Percentiles rank a stretch among this genome's conserved stretches.
Evolutionary conservation across 2,329 filamentous ascomycete genomes (phyloP).

Genomic region (Neofusicoccum parvum): DNA sequence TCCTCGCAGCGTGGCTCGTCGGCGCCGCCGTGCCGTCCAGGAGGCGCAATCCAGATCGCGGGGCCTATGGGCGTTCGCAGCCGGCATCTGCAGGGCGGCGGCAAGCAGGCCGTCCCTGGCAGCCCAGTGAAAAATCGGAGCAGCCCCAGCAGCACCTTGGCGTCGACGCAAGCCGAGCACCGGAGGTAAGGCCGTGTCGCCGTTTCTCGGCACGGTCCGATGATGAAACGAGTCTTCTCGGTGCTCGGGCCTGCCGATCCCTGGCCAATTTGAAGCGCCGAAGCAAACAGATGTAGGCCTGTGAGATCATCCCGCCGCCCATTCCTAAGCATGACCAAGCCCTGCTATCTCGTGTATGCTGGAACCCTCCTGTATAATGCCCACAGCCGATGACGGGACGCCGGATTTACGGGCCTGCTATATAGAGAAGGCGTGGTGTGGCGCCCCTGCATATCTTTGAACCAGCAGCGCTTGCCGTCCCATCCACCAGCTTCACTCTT

Average conservation of each 20-base stretch:
- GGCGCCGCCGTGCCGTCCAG: neutral
- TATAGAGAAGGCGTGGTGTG: neutral
- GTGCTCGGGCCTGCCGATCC: neutral
- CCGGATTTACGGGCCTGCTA: neutral
- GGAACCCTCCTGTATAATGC: conserved; percentile 3
- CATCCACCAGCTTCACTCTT: neutral
- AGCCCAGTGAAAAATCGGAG: neutral
- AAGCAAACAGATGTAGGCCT: neutral
- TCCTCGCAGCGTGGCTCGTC: neutral
- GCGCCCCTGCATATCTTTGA: no score
- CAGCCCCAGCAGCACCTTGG: neutral
- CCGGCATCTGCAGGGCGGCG: neutral
- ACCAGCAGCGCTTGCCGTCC: no score
- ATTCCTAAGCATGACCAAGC: conserved; percentile 19
- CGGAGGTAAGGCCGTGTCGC: conserved; percentile 1
- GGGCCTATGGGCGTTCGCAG: neutral
- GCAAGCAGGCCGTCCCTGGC: neutral
- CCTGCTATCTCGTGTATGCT: conserved; percentile 2
- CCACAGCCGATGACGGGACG: neutral
- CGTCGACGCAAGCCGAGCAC: conserved; percentile 11
- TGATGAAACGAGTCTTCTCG: conserved; percentile 12
- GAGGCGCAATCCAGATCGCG: neutral
- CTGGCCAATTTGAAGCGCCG: conserved; percentile 11
- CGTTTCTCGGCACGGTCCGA: conserved; percentile 18
- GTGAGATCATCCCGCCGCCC: neutral